Evolutionary conservation across 345 rosid genomes (phyloP), one percentile per base, ranked within the genome.

Genomic region (Anacardium occidentale): DNA sequence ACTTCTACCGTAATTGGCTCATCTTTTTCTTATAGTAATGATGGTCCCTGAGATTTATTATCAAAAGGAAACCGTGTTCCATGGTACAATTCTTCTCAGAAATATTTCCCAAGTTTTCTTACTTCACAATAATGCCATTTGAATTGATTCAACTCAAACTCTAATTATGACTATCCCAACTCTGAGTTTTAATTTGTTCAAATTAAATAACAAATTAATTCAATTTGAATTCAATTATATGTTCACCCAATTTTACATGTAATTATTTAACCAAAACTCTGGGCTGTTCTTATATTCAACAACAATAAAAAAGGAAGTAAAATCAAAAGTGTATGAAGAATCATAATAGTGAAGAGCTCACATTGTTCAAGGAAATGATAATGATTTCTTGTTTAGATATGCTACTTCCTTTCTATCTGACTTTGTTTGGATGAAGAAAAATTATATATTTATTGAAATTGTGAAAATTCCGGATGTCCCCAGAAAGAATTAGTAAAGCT

Each of bases 361-460:
- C 3, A 22, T 7, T 47, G 45, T 61, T 47, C 60, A 65, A 48
- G 18, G 44, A 18, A 21, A 13, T 21, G 59, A 66, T 74, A 8
- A 74, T 74, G 61, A 66, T 37, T 37, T 5, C 42, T 37, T 37
- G 42, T 37, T 37, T 37, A 37, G 42, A 37, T 37, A 37, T 6
- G 42, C 9, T 7, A 37, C 8, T 37, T 37, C 9, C 42, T 37
- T 37, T 37, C 42, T 37, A 37, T 37, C 37, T 45, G 68, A 64
- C 54, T 64, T 53, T 37, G 42, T 48, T 11, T 64, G 68, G 14
- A 64, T 40, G 22, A 63, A 64, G 68, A 64, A 21, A n/a, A n/a
- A n/a, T n/a, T n/a, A n/a, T 18, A 4, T 42, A 37, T 40, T 18
- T 20, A 56, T 40, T 57, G 55, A 52, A n/a, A 61, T 2, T 64